Base-by-base conservation (phyloP, 2,329 filamentous ascomycete genomes). In the Cadophora malorum region DNA sequence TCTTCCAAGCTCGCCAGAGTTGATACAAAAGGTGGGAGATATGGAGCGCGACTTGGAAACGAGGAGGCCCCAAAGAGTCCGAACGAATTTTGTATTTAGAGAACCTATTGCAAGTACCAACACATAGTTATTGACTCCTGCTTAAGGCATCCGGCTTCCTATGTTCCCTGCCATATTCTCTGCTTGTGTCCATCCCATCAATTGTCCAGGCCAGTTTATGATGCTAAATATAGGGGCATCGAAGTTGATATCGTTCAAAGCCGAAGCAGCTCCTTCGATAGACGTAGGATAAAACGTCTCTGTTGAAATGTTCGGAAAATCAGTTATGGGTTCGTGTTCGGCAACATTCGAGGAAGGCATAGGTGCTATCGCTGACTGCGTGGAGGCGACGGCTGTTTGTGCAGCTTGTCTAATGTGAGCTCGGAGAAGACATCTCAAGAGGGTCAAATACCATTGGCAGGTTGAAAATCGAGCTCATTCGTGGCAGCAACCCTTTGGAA, bases 21-120 rank as follows among this genome's bases (percentile, higher is more conserved):
- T 52, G 23, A 28, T 52, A 52, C 23, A 52, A 52, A 52, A 52
- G 10, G 49, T 52, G 23, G 49, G 4, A 28, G 49, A 52, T 23
- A 52, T 52, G 23, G 23, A 52, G 23, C 7, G 49, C 49, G 12
- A 16, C 3, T 45, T 45, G 38, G 14, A 45, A 45, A 45, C 8
- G 38, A 45, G 38, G 38, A 45, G 16, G 38, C 10, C 10, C 38
- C 38, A 45, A 45, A 52, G 28, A 52, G 16, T 52, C 49, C 49
- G 49, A 28, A 52, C 28, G 49, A 52, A 52, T 23, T 52, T 52
- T 16, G 49, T 16, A 52, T 52, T 52, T 52, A 52, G 10, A 52
- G 23, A 52, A 2, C 7, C 10, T 25, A 52, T 28, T 28, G 23
- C 7, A 52, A 52, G 23, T 52, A 25, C 23, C 2, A 28, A 52